Percentiles rank a stretch among this genome's conserved stretches.
phyloP scores from a whole-genome alignment of 345 rosid genomes.

The Hibiscus trionum region DNA sequence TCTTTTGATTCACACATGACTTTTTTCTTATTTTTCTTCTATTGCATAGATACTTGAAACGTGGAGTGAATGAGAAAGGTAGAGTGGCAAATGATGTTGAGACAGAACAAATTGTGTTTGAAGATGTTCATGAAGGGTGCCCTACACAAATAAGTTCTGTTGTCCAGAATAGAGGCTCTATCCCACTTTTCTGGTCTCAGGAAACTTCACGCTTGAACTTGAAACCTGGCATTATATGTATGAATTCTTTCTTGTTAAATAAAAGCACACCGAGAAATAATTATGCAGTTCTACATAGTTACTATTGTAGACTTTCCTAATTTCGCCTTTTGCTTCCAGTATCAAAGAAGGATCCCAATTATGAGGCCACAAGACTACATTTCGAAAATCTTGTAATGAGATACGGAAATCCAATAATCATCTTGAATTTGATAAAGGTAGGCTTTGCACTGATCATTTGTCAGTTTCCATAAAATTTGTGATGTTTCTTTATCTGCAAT shows the following conservation, averaged over 20 bases:
- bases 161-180: constrained; percentile 91
- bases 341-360: constrained; percentile 64
- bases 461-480: background rate
- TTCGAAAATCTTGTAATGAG: constrained; percentile 80
- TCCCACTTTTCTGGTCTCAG: constrained; percentile 98
- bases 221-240: constrained; percentile 88
- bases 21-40: constrained; percentile 14
- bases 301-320: constrained; percentile 16
- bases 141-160: constrained; percentile 76
- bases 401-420: constrained; percentile 87
- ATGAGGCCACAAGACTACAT: constrained; percentile 88
- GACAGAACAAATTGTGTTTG: constrained; percentile 85
- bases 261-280: background rate
- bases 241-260: constrained; percentile 11
- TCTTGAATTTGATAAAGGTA: constrained; percentile 87
- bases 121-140: constrained; percentile 59
- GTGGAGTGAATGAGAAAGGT: constrained; percentile 93
- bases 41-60: constrained; percentile 60
- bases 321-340: constrained; percentile 36
- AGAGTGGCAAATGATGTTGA: constrained; percentile 98
- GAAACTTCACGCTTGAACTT: constrained; percentile 87
- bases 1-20: constrained; percentile 6
- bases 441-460: constrained; percentile 1
- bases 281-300: background rate
- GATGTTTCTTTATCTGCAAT: constrained; percentile 4